phyloP scores from a whole-genome alignment of 352 stramenopile genomes.

The Globisporangium perplexum region DNA sequence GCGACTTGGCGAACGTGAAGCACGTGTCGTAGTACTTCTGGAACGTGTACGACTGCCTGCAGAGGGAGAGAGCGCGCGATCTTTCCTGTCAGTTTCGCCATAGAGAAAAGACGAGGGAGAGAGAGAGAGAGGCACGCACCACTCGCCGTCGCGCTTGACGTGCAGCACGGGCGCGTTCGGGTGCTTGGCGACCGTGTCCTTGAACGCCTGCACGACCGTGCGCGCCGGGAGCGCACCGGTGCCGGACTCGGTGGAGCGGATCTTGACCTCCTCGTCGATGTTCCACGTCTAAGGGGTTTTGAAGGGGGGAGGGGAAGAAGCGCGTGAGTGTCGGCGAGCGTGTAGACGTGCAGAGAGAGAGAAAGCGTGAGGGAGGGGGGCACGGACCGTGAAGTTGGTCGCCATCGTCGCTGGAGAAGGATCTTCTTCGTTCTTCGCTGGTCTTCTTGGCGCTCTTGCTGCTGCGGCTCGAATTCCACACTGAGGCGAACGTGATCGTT shows the following conservation, averaged over 20 bases:
- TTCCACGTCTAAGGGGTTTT: slow-evolving; percentile 75
- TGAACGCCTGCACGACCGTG: slow-evolving; percentile 56
- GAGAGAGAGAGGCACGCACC: slow-evolving; percentile 23
- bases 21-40: slow-evolving; percentile 79
- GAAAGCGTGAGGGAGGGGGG: not conserved
- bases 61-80: slow-evolving; percentile 4
- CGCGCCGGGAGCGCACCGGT: slow-evolving; percentile 31
- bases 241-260: slow-evolving; percentile 56
- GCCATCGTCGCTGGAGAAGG: slow-evolving; percentile 2
- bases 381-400: slow-evolving; percentile 33
- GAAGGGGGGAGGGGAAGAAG: not conserved
- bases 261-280: slow-evolving; percentile 78
- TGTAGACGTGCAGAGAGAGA: slow-evolving; percentile 22
- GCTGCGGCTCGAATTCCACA: slow-evolving; percentile 39
- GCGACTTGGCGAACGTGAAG: slow-evolving; percentile 69
- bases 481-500: no score
- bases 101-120: not conserved
- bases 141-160: slow-evolving; percentile 69
- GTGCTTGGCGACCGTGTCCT: slow-evolving; percentile 48
- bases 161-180: slow-evolving; percentile 53
- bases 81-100: not conserved
- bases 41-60: slow-evolving; percentile 57
- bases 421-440: no score
- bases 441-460: not conserved
- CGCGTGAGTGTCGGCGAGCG: slow-evolving; percentile 18